Conservation (phyloP, 106 monocot species). For the Phalaenopsis aphrodite region DNA sequence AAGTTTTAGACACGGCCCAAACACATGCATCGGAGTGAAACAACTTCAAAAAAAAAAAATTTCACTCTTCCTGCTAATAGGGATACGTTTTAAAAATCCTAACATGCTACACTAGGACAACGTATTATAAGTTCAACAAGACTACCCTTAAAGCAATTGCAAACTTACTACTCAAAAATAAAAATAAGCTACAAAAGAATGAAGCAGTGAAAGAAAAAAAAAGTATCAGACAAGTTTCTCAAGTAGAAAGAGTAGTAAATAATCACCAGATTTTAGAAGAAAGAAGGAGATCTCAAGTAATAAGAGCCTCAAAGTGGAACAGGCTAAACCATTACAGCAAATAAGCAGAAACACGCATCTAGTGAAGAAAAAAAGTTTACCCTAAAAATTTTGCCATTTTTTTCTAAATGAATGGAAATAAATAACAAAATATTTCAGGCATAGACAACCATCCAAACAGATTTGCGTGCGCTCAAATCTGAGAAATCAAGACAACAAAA, state of each 20-base stretch:
- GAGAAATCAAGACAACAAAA: neutral
- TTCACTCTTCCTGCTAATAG: neutral
- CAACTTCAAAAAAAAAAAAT: neutral
- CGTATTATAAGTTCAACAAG: neutral
- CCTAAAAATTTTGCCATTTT: no score
- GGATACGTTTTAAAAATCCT: neutral
- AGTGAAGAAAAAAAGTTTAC: no score
- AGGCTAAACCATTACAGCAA: neutral
- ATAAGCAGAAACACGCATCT: neutral
- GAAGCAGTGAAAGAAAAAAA: no score
- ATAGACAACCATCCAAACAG: neutral
- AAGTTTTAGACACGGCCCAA: neutral
- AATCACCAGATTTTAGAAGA: neutral
- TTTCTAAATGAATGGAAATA: no score
- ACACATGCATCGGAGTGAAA: neutral
- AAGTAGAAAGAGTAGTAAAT: neutral
- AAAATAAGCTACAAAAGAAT: no score
- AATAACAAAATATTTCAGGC: neutral
- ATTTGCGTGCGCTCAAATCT: neutral
- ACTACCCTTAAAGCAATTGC: no score
- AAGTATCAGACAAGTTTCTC: neutral
- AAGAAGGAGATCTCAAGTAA: neutral
- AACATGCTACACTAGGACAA: neutral
- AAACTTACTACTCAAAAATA: no score
- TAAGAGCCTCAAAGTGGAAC: neutral